phyloP scores from a whole-genome alignment of 805 yeast genomes.

The Yamadazyma kitorensis region DNA sequence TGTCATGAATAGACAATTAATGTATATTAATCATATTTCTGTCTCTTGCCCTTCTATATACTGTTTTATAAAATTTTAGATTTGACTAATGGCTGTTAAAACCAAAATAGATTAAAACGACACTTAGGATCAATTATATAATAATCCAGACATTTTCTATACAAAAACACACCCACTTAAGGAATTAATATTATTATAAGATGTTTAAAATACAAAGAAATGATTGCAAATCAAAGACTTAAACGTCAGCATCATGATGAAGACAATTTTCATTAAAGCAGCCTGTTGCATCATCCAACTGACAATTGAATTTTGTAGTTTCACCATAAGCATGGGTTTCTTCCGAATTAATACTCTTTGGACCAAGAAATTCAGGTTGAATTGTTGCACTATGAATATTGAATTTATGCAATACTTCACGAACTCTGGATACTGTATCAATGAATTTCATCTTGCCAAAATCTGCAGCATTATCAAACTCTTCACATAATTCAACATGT shows the following conservation, averaged over 20 bases:
- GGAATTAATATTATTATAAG: not conserved
- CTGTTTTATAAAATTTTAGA: too few species aligned
- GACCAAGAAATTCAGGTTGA: constrained; percentile 78
- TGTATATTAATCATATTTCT: too few species aligned
- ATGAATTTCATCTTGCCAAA: constrained; percentile 47
- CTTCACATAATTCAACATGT: constrained; percentile 65
- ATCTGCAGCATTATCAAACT: constrained; percentile 46
- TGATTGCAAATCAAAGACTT: not conserved
- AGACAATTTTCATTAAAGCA: constrained; percentile 29
- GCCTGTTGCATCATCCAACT: constrained; percentile 28
- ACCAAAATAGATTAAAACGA: too few species aligned
- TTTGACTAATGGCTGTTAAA: too few species aligned
- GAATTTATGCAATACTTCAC: constrained; percentile 73
- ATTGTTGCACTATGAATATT: constrained; percentile 94
- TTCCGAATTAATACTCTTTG: not conserved
- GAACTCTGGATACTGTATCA: constrained; percentile 68
- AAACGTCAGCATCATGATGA: constrained; percentile 1
- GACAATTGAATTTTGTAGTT: constrained; percentile 25
- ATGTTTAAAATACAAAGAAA: constrained; percentile 3
- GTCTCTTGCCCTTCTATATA: too few species aligned
- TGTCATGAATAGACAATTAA: too few species aligned
- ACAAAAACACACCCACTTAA: too few species aligned
- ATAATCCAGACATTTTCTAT: too few species aligned
- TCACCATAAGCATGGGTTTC: constrained; percentile 25
- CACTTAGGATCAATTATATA: too few species aligned